phyloP scores from a whole-genome alignment of 1,284 basidiomycete genomes.

The Vanrija humicola region DNA sequence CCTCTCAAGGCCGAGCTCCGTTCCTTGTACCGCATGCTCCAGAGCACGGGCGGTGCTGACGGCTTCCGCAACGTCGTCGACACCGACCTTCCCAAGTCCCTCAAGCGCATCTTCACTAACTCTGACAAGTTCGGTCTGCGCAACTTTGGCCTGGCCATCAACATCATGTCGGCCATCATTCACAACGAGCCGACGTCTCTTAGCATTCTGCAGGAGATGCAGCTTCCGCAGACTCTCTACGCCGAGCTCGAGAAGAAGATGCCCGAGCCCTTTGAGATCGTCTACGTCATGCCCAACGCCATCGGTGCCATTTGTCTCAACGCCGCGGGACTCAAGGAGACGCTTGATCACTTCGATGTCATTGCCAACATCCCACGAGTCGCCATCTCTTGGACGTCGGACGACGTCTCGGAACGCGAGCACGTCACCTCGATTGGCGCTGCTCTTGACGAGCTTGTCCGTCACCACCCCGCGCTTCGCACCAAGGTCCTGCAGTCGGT shows the following conservation, averaged over 20 bases:
- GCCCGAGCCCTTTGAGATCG: constrained; percentile 84
- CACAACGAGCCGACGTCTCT: constrained; percentile 98
- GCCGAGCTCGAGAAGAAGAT: constrained; percentile 75
- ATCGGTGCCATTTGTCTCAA: constrained; percentile 96
- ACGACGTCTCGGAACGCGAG: constrained; percentile 81
- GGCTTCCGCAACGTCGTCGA: constrained; percentile 93
- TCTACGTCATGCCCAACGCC: constrained; percentile 91
- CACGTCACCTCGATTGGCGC: constrained; percentile 83
- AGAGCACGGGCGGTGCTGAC: constrained; percentile 87
- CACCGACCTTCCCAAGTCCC: constrained; percentile 75
- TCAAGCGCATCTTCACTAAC: constrained; percentile 84
- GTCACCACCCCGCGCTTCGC: constrained; percentile 90
- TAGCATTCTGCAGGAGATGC: constrained; percentile 84
- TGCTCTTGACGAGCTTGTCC: constrained; percentile 89
- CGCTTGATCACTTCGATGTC: constrained; percentile 69
- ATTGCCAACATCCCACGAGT: constrained; percentile 85
- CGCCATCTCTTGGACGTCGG: constrained; percentile 77
- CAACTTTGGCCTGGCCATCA: constrained; percentile 60
- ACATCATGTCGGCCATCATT: constrained; percentile 95
- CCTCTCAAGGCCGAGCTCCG: constrained; percentile 83
- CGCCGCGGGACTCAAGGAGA: constrained; percentile 77
- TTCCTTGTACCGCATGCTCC: constrained; percentile 94
- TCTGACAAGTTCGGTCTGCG: constrained; percentile 79
- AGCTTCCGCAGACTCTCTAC: constrained; percentile 86
- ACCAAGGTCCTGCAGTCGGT: constrained; percentile 70